A percentile compares a stretch with the other conserved stretches of the same genome.
phyloP scores from a whole-genome alignment of 2,329 filamentous ascomycete species.

The Dothistroma septosporum region DNA sequence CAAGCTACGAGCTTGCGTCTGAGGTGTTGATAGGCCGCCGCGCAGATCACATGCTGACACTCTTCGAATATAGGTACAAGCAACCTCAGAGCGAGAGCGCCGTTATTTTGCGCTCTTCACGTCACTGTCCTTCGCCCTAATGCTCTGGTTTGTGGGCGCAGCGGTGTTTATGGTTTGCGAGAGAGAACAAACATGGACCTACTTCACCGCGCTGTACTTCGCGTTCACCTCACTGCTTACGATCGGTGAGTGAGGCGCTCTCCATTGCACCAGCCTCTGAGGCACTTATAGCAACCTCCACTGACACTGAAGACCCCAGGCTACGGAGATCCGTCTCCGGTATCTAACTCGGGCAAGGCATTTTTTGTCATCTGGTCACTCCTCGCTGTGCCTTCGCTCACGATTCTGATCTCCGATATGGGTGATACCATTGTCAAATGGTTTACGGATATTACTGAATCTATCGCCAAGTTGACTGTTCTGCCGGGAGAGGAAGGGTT shows the following conservation, averaged over 20 bases:
- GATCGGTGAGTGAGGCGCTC: conserved; percentile 37
- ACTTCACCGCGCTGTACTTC: conserved; percentile 53
- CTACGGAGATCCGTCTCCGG: conserved; percentile 49
- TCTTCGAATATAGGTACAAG: conserved; percentile 34
- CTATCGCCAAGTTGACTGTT: conserved; percentile 52
- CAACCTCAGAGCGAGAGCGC: conserved; percentile 38
- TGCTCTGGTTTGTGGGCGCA: conserved; percentile 49
- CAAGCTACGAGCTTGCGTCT: background rate
- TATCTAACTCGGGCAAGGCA: conserved; percentile 49
- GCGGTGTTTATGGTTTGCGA: conserved; percentile 49
- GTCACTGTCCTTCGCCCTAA: conserved; percentile 38
- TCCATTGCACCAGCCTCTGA: background rate
- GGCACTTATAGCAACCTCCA: background rate
- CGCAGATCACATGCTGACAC: background rate
- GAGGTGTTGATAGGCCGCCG: background rate
- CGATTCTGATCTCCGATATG: conserved; percentile 53
- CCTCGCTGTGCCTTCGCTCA: conserved; percentile 52
- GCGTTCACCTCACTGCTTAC: conserved; percentile 51
- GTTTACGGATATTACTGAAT: conserved; percentile 54
- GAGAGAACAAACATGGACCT: conserved; percentile 46
- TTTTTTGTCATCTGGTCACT: conserved; percentile 58
- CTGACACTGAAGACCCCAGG: conserved; percentile 29
- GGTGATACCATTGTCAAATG: conserved; percentile 52
- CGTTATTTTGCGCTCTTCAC: conserved; percentile 41
- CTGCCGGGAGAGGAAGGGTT: conserved; percentile 10